Base-by-base conservation (phyloP, 192 early-diverging fungal genomes). In the Gryganskiella cystojenkinii region DNA sequence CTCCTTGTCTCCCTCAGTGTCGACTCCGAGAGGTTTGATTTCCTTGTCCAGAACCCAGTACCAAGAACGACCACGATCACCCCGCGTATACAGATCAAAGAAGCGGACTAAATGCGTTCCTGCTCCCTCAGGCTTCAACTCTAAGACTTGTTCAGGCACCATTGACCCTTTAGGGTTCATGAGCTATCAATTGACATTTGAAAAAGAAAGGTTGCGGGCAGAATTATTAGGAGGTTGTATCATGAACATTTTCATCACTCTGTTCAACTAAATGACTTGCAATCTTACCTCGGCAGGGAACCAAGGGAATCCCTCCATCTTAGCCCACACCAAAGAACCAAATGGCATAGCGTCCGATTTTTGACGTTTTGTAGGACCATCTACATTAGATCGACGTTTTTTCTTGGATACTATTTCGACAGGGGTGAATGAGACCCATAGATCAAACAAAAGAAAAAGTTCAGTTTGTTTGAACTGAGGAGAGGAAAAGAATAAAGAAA, bases 311-410 rank as follows among this genome's bases (percentile, higher is more conserved):
- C 86, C 84, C 52, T 63, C 60, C 50, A 88, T 83, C 44, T 80
- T 82, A 14, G 86, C 86, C 86, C 86, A 88, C 2, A 88, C 86
- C 34, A 88, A 46, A 0, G 63, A 61, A 11, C 70, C 81, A 31
- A 47, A 61, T 2, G 66, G 34, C 22, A 56, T 50, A 28, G 31
- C 15, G 22, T 61, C 52, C 3, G 58, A 43, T 19, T 56, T 35
- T 70, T 46, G 3, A 62, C 67, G 59, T 65, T 51, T 66, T 9
- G 40, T 49, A 19, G 51, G 13, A 19, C 63, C 76, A 15, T 55
- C 50, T 13, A 25, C 27, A n/a, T 40, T 58, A 44, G 40, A 50
- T 31, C 45, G 49, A 59, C 30, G 37, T 22, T 61, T 53, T 28
- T 43, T 51, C 52, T 61, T 70, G 31, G 15, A 43, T 65, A 58